Percentiles rank a stretch among this genome's conserved stretches.
Evolutionary conservation across 805 yeast genomes (phyloP).

Genomic region (Geotrichum ghanense): DNA sequence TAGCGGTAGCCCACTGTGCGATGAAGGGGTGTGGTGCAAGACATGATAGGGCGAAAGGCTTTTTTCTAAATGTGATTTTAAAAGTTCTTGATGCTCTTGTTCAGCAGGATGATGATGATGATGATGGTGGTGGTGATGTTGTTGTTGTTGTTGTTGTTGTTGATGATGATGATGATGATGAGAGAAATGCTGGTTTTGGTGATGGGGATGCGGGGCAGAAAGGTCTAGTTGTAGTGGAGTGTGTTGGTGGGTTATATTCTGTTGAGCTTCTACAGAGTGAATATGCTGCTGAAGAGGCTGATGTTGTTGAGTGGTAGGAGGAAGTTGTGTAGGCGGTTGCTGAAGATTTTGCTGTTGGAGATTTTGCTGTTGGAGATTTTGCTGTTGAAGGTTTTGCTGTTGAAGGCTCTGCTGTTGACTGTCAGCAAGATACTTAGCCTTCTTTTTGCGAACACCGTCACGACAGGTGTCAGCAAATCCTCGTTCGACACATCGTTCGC

Average conservation of each 20-base stretch:
- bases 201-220: too few species aligned
- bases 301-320: not conserved
- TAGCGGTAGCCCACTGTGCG: too few species aligned
- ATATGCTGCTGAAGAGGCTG: not conserved
- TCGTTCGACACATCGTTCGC: constrained; percentile 62
- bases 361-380: not conserved
- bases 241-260: too few species aligned
- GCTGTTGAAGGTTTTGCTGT: not conserved
- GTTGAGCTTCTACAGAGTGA: too few species aligned
- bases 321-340: not conserved
- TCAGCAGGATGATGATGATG: not conserved
- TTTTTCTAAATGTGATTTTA: constrained; percentile 1
- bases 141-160: not conserved
- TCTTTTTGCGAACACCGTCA: constrained; percentile 87
- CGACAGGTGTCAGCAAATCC: constrained; percentile 62
- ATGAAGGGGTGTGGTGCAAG: not conserved
- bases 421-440: constrained; percentile 67
- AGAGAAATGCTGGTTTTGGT: not conserved
- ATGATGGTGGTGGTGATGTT: not conserved
- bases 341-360: not conserved
- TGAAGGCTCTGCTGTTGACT: not conserved
- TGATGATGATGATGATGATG: not conserved
- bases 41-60: not conserved
- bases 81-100: not conserved
- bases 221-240: too few species aligned